Conservation (phyloP, 2,329 filamentous ascomycete genomes). For the Calonectria multiphialidica region DNA sequence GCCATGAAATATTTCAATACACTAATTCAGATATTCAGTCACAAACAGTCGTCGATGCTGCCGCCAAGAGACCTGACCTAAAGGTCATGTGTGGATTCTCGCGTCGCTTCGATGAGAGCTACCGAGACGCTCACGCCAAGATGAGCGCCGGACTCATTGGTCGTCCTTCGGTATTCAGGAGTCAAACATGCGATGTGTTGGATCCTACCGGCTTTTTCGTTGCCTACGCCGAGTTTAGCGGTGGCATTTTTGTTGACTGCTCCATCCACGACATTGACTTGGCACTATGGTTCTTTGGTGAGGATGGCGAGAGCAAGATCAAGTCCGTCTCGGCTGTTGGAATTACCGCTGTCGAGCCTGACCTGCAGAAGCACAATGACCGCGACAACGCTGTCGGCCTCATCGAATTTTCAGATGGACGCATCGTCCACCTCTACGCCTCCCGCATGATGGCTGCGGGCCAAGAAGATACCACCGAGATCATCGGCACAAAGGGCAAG, state of each 20-base stretch:
- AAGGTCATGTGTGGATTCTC: constrained; percentile 66
- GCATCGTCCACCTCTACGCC: constrained; percentile 74
- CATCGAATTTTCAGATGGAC: constrained; percentile 73
- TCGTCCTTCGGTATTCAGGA: constrained; percentile 69
- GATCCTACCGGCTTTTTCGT: constrained; percentile 77
- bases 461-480: constrained; percentile 76
- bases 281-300: constrained; percentile 48
- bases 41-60: constrained; percentile 23
- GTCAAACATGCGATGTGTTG: constrained; percentile 76
- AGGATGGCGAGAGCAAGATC: constrained; percentile 40
- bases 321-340: constrained; percentile 44
- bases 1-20: too few relatives aligned
- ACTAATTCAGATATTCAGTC: not conserved
- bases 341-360: constrained; percentile 46
- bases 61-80: constrained; percentile 61
- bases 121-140: constrained; percentile 69
- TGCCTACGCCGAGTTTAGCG: constrained; percentile 71
- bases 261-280: constrained; percentile 74
- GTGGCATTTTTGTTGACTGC: constrained; percentile 79
- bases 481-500: constrained; percentile 76
- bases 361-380: constrained; percentile 43
- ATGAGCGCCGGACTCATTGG: constrained; percentile 69
- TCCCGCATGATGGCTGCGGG: constrained; percentile 77
- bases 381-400: constrained; percentile 59
- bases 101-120: constrained; percentile 69